phyloP scores from a whole-genome alignment of 371 early-diverging fungal genomes.

The Umbelopsis sp. region DNA sequence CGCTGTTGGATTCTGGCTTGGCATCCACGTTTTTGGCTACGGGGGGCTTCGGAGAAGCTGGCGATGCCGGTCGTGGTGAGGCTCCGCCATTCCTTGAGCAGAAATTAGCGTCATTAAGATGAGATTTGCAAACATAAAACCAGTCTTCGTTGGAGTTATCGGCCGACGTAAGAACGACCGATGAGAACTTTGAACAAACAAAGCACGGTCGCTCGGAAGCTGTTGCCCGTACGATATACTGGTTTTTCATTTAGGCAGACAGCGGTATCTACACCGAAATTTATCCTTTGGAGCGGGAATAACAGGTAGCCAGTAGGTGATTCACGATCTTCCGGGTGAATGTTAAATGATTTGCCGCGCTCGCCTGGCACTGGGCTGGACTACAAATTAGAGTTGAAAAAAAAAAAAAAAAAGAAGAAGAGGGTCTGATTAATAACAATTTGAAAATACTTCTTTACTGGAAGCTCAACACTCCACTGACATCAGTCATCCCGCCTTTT shows the following conservation, averaged over 20 bases:
- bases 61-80: neutral
- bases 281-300: neutral
- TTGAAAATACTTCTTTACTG: neutral
- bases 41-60: constrained; percentile 24
- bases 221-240: constrained; percentile 56
- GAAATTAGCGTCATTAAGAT: constrained; percentile 49
- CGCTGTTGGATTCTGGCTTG: constrained; percentile 47
- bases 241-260: constrained; percentile 44
- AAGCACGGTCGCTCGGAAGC: constrained; percentile 62
- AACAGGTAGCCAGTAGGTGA: too few relatives aligned
- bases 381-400: neutral
- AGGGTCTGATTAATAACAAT: neutral
- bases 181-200: constrained; percentile 60
- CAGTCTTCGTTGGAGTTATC: constrained; percentile 59
- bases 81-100: constrained; percentile 39
- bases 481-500: neutral
- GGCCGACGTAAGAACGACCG: constrained; percentile 56
- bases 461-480: neutral
- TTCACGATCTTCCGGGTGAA: neutral
- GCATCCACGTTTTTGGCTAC: constrained; percentile 21
- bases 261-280: neutral
- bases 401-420: neutral
- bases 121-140: constrained; percentile 57
- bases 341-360: constrained; percentile 2
- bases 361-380: neutral